A percentile compares a stretch with the other conserved stretches of the same genome.
Conservation (phyloP, 2,329 filamentous ascomycete genomes). For the Dryadomyces sulphureus region DNA sequence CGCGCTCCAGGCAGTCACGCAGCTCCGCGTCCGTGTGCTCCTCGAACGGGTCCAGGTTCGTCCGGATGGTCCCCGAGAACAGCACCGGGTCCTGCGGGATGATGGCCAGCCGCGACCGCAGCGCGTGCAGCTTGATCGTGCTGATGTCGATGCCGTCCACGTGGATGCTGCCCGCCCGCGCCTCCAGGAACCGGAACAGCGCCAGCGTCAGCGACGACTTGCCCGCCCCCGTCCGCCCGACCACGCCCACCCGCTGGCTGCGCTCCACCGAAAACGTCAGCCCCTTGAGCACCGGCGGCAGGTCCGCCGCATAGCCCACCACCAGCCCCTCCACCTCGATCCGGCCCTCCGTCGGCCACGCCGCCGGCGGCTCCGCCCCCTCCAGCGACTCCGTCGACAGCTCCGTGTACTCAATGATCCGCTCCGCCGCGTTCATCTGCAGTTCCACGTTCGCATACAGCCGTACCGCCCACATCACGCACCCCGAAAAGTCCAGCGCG, state of each 20-base stretch:
- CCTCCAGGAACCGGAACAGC: slow-evolving; percentile 64
- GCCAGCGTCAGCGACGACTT: slow-evolving; percentile 65
- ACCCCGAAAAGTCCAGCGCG: slow-evolving; percentile 50
- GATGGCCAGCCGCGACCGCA: slow-evolving; percentile 62
- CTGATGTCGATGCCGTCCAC: slow-evolving; percentile 67
- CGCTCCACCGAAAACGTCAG: slow-evolving; percentile 51
- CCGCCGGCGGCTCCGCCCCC: slow-evolving; percentile 46
- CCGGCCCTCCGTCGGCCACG: slow-evolving; percentile 61
- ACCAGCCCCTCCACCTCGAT: slow-evolving; percentile 62
- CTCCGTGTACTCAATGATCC: slow-evolving; percentile 60
- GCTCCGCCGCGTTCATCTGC: slow-evolving; percentile 65
- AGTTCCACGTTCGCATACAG: slow-evolving; percentile 58
- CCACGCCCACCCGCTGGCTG: slow-evolving; percentile 59
- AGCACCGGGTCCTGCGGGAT: slow-evolving; percentile 71
- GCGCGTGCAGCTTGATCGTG: slow-evolving; percentile 51
- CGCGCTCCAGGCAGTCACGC: slow-evolving; percentile 51
- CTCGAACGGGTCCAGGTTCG: slow-evolving; percentile 64
- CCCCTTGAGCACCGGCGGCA: slow-evolving; percentile 56
- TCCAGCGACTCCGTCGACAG: slow-evolving; percentile 51
- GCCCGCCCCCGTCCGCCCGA: slow-evolving; percentile 64
- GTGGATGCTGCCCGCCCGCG: slow-evolving; percentile 45
- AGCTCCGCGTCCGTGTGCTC: slow-evolving; percentile 55
- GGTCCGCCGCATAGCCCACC: slow-evolving; percentile 55
- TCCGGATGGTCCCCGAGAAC: slow-evolving; percentile 64
- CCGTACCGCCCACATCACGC: slow-evolving; percentile 51